Conservation (phyloP, 805 yeast species). For the Lachancea waltii region DNA sequence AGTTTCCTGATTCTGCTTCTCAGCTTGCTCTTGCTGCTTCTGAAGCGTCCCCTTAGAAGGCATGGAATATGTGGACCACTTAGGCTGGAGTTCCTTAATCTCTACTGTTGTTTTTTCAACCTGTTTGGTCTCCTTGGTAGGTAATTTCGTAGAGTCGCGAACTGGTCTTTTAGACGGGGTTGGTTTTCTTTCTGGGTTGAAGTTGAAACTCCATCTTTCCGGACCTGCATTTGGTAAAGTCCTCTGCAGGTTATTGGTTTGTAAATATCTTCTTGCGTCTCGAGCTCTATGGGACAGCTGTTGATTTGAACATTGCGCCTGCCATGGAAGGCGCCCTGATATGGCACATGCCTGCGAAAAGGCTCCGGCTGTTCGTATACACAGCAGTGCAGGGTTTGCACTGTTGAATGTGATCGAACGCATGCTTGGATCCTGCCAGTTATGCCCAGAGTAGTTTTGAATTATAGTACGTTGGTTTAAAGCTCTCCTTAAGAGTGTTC, state of each 20-base stretch:
- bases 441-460: no score
- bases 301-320: not conserved
- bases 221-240: slow-evolving; percentile 1
- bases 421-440: no score
- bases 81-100: slow-evolving; percentile 5
- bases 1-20: slow-evolving; percentile 16
- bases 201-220: slow-evolving; percentile 6
- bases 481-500: no score
- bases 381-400: no score
- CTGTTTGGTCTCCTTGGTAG: slow-evolving; percentile 3
- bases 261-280: slow-evolving; percentile 2
- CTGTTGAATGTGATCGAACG: no score
- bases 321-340: not conserved
- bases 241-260: slow-evolving; percentile 2
- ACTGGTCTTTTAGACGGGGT: not conserved
- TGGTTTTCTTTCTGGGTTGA: not conserved
- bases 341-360: not conserved
- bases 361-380: not conserved
- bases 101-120: not conserved
- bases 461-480: no score
- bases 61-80: slow-evolving; percentile 42
- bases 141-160: not conserved
- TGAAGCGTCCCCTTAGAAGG: slow-evolving; percentile 42
- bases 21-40: slow-evolving; percentile 28
- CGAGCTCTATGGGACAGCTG: not conserved